Evolutionary conservation across 2,329 filamentous ascomycete species (phyloP), one percentile per base, ranked within the genome.

Genomic region (Neocatenulostroma microsporum): DNA sequence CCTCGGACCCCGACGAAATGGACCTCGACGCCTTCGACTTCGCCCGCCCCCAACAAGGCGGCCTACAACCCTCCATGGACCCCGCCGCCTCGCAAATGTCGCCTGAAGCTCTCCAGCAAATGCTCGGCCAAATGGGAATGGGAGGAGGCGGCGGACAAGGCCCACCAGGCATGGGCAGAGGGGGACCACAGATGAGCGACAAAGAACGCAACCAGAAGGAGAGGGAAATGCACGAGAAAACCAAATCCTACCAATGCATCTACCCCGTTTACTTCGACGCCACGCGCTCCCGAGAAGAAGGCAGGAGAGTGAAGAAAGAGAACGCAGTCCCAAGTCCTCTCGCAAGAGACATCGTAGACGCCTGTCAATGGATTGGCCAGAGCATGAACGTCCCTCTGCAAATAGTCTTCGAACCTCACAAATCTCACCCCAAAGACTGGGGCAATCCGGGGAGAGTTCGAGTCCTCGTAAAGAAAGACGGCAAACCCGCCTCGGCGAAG

Each of bases 231-330:
- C 68, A 67, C 40, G 70, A 77, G 44, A 69, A 69, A 41, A 70
- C 85, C 62, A 84, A 82, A 56, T 69, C 78, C 63, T 94, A 80
- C 68, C 83, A 91, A 62, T 89, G 85, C 63, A 72, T 98, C 18
- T 98, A 98, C 67, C 89, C 91, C 0, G 68, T 96, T 41, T 98
- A 98, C 73, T 98, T 98, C 56, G 89, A 95, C 70, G 74, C 73
- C 47, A 69, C 70, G 17, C 78, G 84, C 34, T 75, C 77, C 27
- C 79, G 88, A 39, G 78, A 80, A 40, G 74, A 93, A 54, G 91
- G 91, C 24, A 78, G 91, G 12, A 81, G 88, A 51, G 88, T 96
- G 7, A 67, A 77, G 34, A 65, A 71, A 35, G 67, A 75, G 34
- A 72, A 85, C 5, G 89, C 87, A 1, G 84, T 95, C 4, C 59